Evolutionary conservation across 768 basidiomycete genomes (phyloP).

Genomic region (Hysterangium stoloniferum): DNA sequence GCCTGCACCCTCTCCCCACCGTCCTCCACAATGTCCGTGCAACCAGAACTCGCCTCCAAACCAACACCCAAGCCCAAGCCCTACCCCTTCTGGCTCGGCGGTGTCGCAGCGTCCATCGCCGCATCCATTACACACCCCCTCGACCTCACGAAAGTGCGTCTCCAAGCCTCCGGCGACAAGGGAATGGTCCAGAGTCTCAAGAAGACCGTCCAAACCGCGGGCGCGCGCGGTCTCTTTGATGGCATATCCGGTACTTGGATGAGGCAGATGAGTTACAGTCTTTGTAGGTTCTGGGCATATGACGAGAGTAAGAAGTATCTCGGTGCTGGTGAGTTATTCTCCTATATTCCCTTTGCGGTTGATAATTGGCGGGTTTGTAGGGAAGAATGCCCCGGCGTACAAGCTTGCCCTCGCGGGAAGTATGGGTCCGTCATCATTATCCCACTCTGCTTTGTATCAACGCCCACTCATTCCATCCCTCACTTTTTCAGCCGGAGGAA

Average conservation of each 20-base stretch:
- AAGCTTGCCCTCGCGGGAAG: slow-evolving; percentile 74
- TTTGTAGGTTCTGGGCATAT: slow-evolving; percentile 91
- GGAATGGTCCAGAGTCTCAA: slow-evolving; percentile 77
- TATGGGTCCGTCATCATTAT: slow-evolving; percentile 55
- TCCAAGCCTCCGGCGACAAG: slow-evolving; percentile 90
- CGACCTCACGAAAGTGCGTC: slow-evolving; percentile 84
- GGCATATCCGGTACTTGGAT: slow-evolving; percentile 86
- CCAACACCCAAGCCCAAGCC: slow-evolving; percentile 37
- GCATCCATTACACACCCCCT: slow-evolving; percentile 85
- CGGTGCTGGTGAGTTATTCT: slow-evolving; percentile 42
- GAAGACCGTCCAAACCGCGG: slow-evolving; percentile 78
- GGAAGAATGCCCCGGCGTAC: slow-evolving; percentile 68
- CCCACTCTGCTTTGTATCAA: not conserved
- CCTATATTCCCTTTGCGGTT: slow-evolving; percentile 1
- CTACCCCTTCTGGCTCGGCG: slow-evolving; percentile 84
- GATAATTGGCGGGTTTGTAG: slow-evolving; percentile 19
- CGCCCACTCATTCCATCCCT: not conserved
- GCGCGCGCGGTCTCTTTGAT: slow-evolving; percentile 71
- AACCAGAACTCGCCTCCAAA: too few species aligned
- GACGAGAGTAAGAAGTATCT: slow-evolving; percentile 83
- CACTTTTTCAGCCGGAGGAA: slow-evolving; percentile 57
- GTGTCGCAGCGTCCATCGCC: slow-evolving; percentile 80
- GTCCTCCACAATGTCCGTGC: too few species aligned
- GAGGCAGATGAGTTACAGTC: slow-evolving; percentile 87
- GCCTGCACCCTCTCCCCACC: too few species aligned